Evolutionary conservation across 345 rosid species (phyloP), one percentile per base, ranked within the genome.

Genomic region (Camelina laxa): DNA sequence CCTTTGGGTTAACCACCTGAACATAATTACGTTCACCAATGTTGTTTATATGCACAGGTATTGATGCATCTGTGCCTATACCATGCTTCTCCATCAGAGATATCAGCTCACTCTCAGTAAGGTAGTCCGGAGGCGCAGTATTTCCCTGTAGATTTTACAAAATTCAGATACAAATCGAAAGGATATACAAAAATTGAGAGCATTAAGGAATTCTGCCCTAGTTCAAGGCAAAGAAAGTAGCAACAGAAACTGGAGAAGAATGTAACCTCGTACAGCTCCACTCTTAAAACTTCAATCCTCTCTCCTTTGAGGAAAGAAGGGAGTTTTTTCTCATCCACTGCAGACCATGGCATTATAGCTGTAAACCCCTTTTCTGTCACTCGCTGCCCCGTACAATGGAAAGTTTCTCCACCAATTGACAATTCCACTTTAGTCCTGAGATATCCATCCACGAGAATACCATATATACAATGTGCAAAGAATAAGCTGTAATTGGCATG

Each of bases 11-110:
- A 54, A 71, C 78, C 38, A 89, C 98, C 97, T 91, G 94, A 53
- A 94, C 98, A 82, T 91, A 94, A 78, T 94, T 91, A 63, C 98
- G 91, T 67, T 94, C 98, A 59, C 97, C 89, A 61, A 94, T 94
- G 86, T 94, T 94, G 86, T 91, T 94, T 59, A 94, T 91, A 77
- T 94, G 98, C 41, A 86, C 88, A 35, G 98, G 74, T 69, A 93
- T 93, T 73, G 98, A 93, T 67, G 98, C 98, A 88, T 93, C 98
- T 41, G 98, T 93, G 71, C 98, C 98, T 50, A 93, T 91, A 49
- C 97, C 97, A 69, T 93, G 79, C 85, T 86, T 93, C 87, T 93
- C 98, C 98, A 93, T 93, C 24, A 93, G 75, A 57, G 98, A 85
- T 84, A 93, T 93, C 70, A 93, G 85, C 87, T 91, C 98, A 83